A percentile compares a stretch with the other conserved stretches of the same genome.
Conservation (phyloP, 1,284 basidiomycete genomes). For the Tetrapyrgos nigripes region DNA sequence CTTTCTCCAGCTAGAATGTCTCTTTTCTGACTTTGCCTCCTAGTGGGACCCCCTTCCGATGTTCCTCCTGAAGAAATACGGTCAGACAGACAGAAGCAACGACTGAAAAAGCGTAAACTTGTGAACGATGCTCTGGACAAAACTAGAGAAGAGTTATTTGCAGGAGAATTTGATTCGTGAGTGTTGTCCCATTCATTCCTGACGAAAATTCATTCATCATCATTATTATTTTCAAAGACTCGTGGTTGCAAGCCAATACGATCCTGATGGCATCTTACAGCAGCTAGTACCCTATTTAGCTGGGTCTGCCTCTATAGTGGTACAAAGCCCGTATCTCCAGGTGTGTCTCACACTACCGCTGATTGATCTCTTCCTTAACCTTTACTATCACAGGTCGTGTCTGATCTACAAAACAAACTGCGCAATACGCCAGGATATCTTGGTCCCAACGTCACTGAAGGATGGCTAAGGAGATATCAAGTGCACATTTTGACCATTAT, state of each 20-base stretch:
- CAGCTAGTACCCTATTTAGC: slow-evolving; percentile 78
- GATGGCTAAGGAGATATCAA: slow-evolving; percentile 92
- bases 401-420: slow-evolving; percentile 79
- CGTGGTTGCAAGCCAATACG: slow-evolving; percentile 86
- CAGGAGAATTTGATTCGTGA: slow-evolving; percentile 88
- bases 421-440: slow-evolving; percentile 75
- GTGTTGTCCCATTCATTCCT: slow-evolving; percentile 25
- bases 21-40: slow-evolving; percentile 15
- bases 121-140: slow-evolving; percentile 63
- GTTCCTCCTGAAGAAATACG: slow-evolving; percentile 57
- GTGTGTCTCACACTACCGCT: slow-evolving; percentile 42
- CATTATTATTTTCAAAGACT: slow-evolving; percentile 53
- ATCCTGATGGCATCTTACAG: slow-evolving; percentile 84
- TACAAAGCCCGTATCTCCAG: slow-evolving; percentile 86
- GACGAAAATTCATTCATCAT: too few relatives aligned
- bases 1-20: too few relatives aligned
- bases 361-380: slow-evolving; percentile 6
- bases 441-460: slow-evolving; percentile 84
- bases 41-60: slow-evolving; percentile 51
- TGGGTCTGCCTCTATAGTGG: slow-evolving; percentile 87
- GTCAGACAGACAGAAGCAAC: slow-evolving; percentile 73
- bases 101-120: slow-evolving; percentile 76
- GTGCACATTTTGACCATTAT: slow-evolving; percentile 33
- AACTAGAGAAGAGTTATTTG: slow-evolving; percentile 83
- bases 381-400: slow-evolving; percentile 56